These are phyloP conservation scores for Aspergillus carbonarius DNA, from an alignment of 2,329 filamentous ascomycete genomes.

Conservation along the genomic window DNA sequence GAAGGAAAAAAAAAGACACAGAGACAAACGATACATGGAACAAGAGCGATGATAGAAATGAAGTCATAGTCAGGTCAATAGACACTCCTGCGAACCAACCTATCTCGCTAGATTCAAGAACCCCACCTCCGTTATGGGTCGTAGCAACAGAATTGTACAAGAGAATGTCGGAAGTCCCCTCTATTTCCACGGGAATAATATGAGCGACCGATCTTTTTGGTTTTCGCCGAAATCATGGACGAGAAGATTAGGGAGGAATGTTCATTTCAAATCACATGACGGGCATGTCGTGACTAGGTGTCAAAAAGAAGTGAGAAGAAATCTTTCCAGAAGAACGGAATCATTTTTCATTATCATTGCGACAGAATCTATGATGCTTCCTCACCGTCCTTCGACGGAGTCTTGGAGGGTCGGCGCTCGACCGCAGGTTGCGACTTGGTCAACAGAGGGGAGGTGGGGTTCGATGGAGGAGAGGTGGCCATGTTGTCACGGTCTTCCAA, in stretches of 20 bases:
- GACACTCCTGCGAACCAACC: constrained; percentile 14
- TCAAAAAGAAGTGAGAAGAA: constrained; percentile 22
- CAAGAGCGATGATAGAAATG: neutral
- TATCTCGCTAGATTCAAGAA: constrained; percentile 19
- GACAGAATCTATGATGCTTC: constrained; percentile 41
- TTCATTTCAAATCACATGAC: constrained; percentile 20
- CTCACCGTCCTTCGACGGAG: constrained; percentile 43
- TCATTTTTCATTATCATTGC: constrained; percentile 40
- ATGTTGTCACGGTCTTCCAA: constrained; percentile 48
- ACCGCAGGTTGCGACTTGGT: constrained; percentile 48
- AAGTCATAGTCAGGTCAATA: constrained; percentile 1
- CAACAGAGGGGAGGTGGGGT: constrained; percentile 48
- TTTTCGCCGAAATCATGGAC: constrained; percentile 20
- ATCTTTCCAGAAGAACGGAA: constrained; percentile 38
- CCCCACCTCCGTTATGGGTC: constrained; percentile 11
- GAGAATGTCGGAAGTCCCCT: constrained; percentile 18
- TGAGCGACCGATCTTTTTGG: constrained; percentile 16
- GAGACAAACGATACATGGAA: neutral
- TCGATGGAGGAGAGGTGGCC: constrained; percentile 50
- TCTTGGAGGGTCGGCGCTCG: constrained; percentile 45
- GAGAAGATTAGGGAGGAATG: constrained; percentile 24
- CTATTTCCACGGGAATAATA: constrained; percentile 14
- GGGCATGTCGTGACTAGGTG: constrained; percentile 16
- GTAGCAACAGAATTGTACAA: constrained; percentile 22
- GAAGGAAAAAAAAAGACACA: constrained; percentile 10